phyloP scores from a whole-genome alignment of 179 eudicot species.

The Actinidia arguta region DNA sequence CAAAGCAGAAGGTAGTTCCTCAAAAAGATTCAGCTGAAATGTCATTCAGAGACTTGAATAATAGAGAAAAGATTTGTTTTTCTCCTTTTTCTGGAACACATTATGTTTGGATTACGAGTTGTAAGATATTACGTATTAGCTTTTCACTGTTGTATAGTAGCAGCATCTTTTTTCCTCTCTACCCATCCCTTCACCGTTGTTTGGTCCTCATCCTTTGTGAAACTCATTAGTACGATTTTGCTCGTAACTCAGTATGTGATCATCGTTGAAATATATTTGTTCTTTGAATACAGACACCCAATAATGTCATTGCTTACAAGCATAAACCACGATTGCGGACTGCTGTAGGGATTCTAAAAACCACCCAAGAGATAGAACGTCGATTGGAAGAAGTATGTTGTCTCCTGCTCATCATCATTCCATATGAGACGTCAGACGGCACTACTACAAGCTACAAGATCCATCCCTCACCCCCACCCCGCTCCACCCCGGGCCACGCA shows the following conservation, averaged over 20 bases:
- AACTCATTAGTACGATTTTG: background rate
- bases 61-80: constrained; percentile 69
- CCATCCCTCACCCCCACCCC: too few relatives aligned
- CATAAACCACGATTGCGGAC: constrained; percentile 82
- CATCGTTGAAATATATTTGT: background rate
- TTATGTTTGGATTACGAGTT: background rate
- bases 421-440: too few relatives aligned
- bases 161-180: background rate
- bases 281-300: constrained; percentile 53
- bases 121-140: background rate
- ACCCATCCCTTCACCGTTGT: background rate
- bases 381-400: constrained; percentile 71
- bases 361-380: constrained; percentile 75
- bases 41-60: constrained; percentile 75
- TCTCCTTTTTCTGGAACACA: background rate
- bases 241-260: background rate
- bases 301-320: constrained; percentile 80
- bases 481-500: background rate
- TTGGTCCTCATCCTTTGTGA: background rate
- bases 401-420: background rate
- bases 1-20: constrained; percentile 86
- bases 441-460: background rate
- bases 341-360: constrained; percentile 74
- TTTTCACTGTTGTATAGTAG: background rate
- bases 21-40: constrained; percentile 66